Evolutionary conservation across 306 rosid species (phyloP).

Genomic region (Fragaria nilgerrensis): DNA sequence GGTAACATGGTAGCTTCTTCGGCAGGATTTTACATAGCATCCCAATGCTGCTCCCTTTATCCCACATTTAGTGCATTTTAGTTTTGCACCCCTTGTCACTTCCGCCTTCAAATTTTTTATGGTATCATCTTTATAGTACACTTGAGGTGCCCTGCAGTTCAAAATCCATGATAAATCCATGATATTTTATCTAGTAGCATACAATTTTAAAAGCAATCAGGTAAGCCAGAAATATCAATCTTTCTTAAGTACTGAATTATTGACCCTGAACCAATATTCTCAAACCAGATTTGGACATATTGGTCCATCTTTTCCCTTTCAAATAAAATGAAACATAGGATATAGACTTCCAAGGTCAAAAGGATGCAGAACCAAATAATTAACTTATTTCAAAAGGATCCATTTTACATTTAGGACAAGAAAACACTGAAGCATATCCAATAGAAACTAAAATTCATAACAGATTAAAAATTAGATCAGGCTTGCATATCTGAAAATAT

Average conservation of each 20-base stretch:
- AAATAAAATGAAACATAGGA: neutral
- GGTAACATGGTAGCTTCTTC: conserved; percentile 76
- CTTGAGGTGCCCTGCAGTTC: conserved; percentile 89
- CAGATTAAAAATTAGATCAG: neutral
- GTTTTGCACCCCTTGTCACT: conserved; percentile 82
- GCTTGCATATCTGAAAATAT: neutral
- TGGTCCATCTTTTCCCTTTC: neutral
- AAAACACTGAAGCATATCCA: neutral
- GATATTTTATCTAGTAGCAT: neutral
- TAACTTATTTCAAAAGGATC: neutral
- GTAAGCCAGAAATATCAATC: neutral
- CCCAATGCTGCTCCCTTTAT: conserved; percentile 94
- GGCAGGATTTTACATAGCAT: conserved; percentile 78
- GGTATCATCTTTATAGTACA: conserved; percentile 53
- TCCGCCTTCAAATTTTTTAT: conserved; percentile 72
- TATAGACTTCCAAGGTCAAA: conserved; percentile 3
- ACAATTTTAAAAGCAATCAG: neutral
- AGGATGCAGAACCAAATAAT: neutral
- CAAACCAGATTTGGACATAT: neutral
- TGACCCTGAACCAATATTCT: neutral
- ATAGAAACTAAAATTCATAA: neutral
- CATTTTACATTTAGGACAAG: neutral
- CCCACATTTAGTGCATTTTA: conserved; percentile 78
- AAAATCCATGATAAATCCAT: conserved; percentile 19
- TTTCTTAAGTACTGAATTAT: neutral